Conservation (phyloP, 2,329 filamentous ascomycete genomes). For the Aspergillus floridensis region DNA sequence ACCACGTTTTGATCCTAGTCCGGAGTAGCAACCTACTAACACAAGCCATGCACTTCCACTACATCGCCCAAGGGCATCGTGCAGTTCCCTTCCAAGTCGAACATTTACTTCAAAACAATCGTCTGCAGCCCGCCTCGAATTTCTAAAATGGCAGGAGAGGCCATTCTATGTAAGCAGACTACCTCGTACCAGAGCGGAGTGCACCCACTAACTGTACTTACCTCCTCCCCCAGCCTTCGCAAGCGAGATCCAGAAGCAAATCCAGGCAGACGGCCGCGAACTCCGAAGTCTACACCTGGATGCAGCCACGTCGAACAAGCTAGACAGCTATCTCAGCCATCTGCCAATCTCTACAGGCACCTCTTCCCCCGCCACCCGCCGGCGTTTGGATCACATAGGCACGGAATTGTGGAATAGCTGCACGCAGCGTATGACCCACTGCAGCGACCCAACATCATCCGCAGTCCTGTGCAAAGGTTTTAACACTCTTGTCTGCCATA, state of each 20-base stretch:
- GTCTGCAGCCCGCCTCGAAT: slow-evolving; percentile 1
- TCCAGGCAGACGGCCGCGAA: slow-evolving; percentile 7
- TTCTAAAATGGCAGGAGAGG: slow-evolving; percentile 4
- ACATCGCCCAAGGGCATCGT: not conserved
- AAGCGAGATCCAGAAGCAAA: slow-evolving; percentile 15
- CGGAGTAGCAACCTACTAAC: not conserved
- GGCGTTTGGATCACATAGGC: slow-evolving; percentile 30
- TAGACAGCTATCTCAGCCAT: slow-evolving; percentile 20
- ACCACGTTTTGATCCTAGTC: not conserved
- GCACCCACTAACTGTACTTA: not conserved
- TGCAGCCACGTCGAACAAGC: slow-evolving; percentile 1
- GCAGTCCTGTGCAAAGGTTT: slow-evolving; percentile 21
- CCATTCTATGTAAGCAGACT: slow-evolving; percentile 12
- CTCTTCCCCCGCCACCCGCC: slow-evolving; percentile 12
- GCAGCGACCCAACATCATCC: slow-evolving; percentile 8
- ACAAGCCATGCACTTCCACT: not conserved
- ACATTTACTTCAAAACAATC: not conserved
- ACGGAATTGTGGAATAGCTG: slow-evolving; percentile 42
- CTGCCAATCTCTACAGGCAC: slow-evolving; percentile 11
- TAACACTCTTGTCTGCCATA: not conserved
- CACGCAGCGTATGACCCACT: slow-evolving; percentile 18
- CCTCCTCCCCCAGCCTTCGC: slow-evolving; percentile 25
- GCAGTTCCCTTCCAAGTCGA: not conserved
- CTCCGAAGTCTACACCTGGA: not conserved
- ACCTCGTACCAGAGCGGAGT: not conserved